A percentile compares a stretch with the other conserved stretches of the same genome.
Evolutionary conservation across 805 yeast genomes (phyloP).

Genomic region (Candida suzukii): DNA sequence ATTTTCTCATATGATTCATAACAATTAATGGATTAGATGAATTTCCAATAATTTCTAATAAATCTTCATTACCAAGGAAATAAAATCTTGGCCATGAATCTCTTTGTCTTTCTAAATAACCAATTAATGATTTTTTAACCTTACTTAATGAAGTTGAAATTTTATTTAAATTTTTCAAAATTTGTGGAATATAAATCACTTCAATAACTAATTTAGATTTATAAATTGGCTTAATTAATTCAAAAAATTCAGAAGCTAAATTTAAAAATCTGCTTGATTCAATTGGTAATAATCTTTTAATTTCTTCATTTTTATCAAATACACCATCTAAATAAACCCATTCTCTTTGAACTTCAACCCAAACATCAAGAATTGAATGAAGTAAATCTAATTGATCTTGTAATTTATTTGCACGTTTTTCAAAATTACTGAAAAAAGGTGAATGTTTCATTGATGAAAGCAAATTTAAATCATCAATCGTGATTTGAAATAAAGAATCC

Average conservation of each 20-base stretch:
- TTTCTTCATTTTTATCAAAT: conserved; percentile 52
- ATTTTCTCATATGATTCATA: conserved; percentile 56
- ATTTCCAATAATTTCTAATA: conserved; percentile 75
- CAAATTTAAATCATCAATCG: conserved; percentile 54
- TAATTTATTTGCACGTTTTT: conserved; percentile 45
- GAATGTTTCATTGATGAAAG: conserved; percentile 69
- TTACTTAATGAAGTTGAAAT: conserved; percentile 47
- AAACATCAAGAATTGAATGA: conserved; percentile 47
- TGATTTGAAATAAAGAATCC: conserved; percentile 51
- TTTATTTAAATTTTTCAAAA: conserved; percentile 39
- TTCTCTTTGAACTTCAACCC: conserved; percentile 84
- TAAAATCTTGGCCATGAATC: conserved; percentile 73
- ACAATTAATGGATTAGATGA: conserved; percentile 37
- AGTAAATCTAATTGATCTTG: conserved; percentile 49
- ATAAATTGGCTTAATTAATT: conserved; percentile 41
- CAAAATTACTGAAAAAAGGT: conserved; percentile 51
- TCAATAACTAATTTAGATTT: conserved; percentile 50
- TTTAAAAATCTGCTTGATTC: conserved; percentile 64
- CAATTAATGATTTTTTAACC: conserved; percentile 60
- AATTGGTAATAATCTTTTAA: conserved; percentile 55
- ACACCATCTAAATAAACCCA: conserved; percentile 85
- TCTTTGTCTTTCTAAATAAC: conserved; percentile 76
- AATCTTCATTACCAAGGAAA: conserved; percentile 86
- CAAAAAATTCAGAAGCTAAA: conserved; percentile 54
- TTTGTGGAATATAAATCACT: conserved; percentile 40